These are phyloP conservation scores for Nelumbo lutea DNA, from an alignment of 164 flowering plant species.

Conservation along the genomic window DNA sequence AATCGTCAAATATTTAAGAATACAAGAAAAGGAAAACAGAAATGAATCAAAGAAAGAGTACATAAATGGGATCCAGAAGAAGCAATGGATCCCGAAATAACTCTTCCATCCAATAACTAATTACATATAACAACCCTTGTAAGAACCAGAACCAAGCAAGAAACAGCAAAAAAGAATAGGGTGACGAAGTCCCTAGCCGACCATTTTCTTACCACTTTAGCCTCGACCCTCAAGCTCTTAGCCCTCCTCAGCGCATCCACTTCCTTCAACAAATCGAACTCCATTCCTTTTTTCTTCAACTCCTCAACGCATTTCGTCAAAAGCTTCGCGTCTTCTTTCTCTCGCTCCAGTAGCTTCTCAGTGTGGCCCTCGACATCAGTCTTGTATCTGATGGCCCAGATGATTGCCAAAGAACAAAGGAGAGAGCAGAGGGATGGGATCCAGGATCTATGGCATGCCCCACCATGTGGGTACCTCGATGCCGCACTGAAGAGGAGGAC, in stretches of 20 bases:
- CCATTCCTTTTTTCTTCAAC: slow-evolving; percentile 80
- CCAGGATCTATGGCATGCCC: slow-evolving; percentile 65
- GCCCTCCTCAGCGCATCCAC: slow-evolving; percentile 91
- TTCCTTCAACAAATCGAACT: slow-evolving; percentile 85
- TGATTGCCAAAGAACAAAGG: slow-evolving; percentile 62
- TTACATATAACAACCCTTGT: slow-evolving; percentile 63
- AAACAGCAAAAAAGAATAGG: slow-evolving; percentile 58
- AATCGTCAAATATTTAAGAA: no score
- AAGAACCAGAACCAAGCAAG: slow-evolving; percentile 61
- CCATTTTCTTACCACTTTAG: slow-evolving; percentile 65
- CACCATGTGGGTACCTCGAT: slow-evolving; percentile 8
- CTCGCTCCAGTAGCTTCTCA: slow-evolving; percentile 81
- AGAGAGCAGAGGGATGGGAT: slow-evolving; percentile 73
- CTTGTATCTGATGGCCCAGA: slow-evolving; percentile 90
- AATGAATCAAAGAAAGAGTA: background rate
- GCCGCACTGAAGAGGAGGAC: slow-evolving; percentile 64
- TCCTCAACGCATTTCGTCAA: slow-evolving; percentile 79
- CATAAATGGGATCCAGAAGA: background rate
- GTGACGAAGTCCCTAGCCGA: slow-evolving; percentile 73
- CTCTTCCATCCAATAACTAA: slow-evolving; percentile 8
- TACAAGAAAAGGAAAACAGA: background rate
- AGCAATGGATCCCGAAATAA: background rate
- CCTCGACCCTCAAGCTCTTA: slow-evolving; percentile 74
- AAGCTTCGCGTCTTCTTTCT: slow-evolving; percentile 74
- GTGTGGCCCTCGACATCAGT: slow-evolving; percentile 60